Base-by-base conservation (phyloP, 352 stramenopile genomes). In the Nothophytophthora sp. region DNA sequence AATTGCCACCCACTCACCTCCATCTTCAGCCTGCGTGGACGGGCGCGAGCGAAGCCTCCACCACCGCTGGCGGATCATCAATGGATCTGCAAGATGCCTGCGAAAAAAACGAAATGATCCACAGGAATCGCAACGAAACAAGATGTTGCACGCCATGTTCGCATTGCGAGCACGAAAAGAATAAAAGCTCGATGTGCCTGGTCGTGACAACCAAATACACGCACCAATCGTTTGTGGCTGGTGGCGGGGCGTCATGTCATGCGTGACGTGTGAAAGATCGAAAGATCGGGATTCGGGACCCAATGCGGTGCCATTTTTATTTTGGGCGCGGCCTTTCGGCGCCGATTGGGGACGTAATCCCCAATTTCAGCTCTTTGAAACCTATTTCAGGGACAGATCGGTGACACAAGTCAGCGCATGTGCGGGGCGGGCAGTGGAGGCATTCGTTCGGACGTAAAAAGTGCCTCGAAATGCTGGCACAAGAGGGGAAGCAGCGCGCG, bases 391-490 rank as follows among this genome's bases (percentile, higher is more conserved):
- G n/a, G n/a, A n/a, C n/a, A n/a, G n/a, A n/a, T n/a, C n/a, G n/a
- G n/a, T n/a, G n/a, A n/a, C n/a, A n/a, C n/a, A n/a, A n/a, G n/a
- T n/a, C n/a, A n/a, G n/a, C n/a, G n/a, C n/a, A n/a, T n/a, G n/a
- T n/a, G n/a, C n/a, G n/a, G n/a, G n/a, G n/a, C n/a, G n/a, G n/a
- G n/a, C n/a, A n/a, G n/a, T n/a, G n/a, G n/a, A n/a, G n/a, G n/a
- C n/a, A n/a, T n/a, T n/a, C n/a, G n/a, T n/a, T n/a, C n/a, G n/a
- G n/a, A n/a, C n/a, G n/a, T n/a, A n/a, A n/a, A n/a, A 67, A 43
- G 30, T 19, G 36, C 23, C 18, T 12, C 28, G 33, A 38, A 34
- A 72, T 69, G 56, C 43, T 1, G 27, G 25, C 30, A 60, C 18
- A 20, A 24, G 46, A 45, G 25, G 47, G 54, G 37, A 36, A 24